phyloP scores from a whole-genome alignment of 2,329 filamentous ascomycete species.

The Colletotrichum sp. region DNA sequence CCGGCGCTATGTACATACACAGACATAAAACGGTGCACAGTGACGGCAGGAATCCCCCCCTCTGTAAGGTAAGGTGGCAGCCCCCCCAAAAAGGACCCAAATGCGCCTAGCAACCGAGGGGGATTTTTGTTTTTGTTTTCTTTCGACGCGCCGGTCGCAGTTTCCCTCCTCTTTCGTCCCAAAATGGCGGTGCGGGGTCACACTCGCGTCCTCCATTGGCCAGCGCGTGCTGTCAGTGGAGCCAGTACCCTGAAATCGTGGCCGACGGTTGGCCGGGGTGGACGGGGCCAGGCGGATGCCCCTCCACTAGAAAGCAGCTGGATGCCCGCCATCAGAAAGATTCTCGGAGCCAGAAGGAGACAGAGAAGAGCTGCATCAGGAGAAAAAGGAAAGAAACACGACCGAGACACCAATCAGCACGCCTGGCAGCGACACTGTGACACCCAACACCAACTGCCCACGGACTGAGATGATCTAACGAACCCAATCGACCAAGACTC shows the following conservation, averaged over 20 bases:
- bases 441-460: neutral
- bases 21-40: neutral
- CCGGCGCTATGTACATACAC: neutral
- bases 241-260: neutral
- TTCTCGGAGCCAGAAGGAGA: neutral
- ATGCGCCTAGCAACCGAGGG: slow-evolving; percentile 30
- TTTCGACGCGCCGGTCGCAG: slow-evolving; percentile 20
- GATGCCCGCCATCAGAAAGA: neutral
- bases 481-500: neutral
- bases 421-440: neutral
- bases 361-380: neutral
- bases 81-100: neutral
- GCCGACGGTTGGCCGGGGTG: neutral
- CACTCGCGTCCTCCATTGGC: neutral
- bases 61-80: neutral
- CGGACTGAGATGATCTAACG: neutral
- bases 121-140: slow-evolving; percentile 34
- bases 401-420: neutral
- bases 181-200: slow-evolving; percentile 6
- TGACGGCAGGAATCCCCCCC: neutral
- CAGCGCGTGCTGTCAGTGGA: neutral
- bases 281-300: neutral
- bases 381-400: neutral
- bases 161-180: neutral
- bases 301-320: slow-evolving; percentile 8